Percentiles rank a stretch among this genome's conserved stretches.
Conservation (phyloP, 2,329 filamentous ascomycete species). For the Ploettnerulaceae sp. region DNA sequence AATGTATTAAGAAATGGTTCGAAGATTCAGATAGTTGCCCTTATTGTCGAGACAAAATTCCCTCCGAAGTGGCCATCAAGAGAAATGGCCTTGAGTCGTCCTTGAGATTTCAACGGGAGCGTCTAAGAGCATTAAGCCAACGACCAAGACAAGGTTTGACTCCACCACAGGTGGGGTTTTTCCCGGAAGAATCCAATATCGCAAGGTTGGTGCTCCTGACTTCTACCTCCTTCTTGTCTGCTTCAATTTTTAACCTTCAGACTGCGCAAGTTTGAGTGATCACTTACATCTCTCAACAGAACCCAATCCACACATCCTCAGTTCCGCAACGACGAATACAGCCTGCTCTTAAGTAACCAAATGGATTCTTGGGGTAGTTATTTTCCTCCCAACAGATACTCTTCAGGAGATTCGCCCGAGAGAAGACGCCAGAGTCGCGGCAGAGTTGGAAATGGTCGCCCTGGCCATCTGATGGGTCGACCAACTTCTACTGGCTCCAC, state of each 20-base stretch:
- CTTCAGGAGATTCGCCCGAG: constrained; percentile 22
- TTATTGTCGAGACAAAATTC: constrained; percentile 59
- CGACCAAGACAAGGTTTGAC: neutral
- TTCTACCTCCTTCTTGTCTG: neutral
- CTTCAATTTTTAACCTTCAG: neutral
- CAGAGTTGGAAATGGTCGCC: constrained; percentile 10
- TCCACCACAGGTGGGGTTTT: neutral
- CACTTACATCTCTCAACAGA: neutral
- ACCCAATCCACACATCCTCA: neutral
- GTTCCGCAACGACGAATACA: constrained; percentile 3
- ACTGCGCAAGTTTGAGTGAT: neutral
- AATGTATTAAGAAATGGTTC: constrained; percentile 63
- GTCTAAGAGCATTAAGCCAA: constrained; percentile 4
- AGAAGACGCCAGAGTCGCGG: constrained; percentile 26
- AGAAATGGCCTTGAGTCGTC: constrained; percentile 8
- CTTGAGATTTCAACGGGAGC: constrained; percentile 12
- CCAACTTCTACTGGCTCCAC: constrained; percentile 25
- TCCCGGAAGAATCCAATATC: neutral
- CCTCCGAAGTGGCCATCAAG: constrained; percentile 40
- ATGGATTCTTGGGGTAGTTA: constrained; percentile 14
- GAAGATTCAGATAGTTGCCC: constrained; percentile 58
- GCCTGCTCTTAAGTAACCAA: constrained; percentile 16
- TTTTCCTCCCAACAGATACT: constrained; percentile 11
- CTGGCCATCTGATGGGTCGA: constrained; percentile 18
- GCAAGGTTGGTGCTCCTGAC: neutral